Percentiles rank a stretch among this genome's conserved stretches.
Conservation (phyloP, 176 grass and related monocot species). For the Bromus sterilis region DNA sequence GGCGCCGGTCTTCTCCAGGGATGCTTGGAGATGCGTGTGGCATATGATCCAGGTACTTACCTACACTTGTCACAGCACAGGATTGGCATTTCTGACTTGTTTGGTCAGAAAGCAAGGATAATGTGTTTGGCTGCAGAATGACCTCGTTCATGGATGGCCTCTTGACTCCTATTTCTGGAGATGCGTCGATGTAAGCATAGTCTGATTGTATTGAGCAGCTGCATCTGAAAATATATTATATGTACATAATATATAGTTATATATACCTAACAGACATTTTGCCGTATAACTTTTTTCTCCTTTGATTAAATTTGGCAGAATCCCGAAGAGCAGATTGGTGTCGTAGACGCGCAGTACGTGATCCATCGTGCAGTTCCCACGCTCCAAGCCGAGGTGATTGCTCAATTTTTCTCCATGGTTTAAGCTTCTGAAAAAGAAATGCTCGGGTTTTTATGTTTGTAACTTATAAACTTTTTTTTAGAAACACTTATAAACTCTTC, state of each 20-base stretch:
- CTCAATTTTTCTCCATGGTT: not conserved
- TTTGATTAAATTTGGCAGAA: not conserved
- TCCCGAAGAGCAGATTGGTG: not conserved
- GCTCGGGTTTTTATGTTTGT: not conserved
- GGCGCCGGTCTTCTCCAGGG: constrained; percentile 18
- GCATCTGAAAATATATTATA: not conserved
- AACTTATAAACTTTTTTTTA: too few relatives aligned
- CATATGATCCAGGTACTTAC: constrained; percentile 5
- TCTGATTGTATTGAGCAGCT: not conserved
- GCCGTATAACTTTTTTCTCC: not conserved
- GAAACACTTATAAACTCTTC: not conserved
- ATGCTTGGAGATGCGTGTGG: constrained; percentile 21
- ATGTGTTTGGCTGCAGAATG: not conserved
- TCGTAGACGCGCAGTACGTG: not conserved
- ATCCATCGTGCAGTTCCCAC: not conserved
- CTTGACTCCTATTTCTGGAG: constrained; percentile 21
- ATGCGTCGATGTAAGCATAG: constrained; percentile 10
- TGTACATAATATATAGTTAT: not conserved
- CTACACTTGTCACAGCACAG: not conserved
- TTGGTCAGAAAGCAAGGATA: not conserved
- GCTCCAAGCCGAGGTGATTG: not conserved
- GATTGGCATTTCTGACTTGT: not conserved
- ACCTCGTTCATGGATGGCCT: constrained; percentile 23
- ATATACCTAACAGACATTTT: not conserved
- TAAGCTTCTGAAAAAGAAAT: not conserved